Conservation (phyloP, 108 stramenopile genomes). For the Thalassiosira profunda region DNA sequence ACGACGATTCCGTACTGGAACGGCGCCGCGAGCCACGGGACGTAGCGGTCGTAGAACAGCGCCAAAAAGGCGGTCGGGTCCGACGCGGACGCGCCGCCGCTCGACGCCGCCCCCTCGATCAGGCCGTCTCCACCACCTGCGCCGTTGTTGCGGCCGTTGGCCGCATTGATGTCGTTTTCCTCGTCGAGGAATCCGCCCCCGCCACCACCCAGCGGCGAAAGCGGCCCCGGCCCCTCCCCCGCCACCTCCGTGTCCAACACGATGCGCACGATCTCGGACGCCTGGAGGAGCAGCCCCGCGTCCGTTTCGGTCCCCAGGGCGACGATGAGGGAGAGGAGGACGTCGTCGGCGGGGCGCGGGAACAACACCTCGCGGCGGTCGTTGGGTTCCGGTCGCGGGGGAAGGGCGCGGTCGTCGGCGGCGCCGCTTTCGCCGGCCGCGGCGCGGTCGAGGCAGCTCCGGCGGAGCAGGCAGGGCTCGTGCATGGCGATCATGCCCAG, state of each 20-base stretch:
- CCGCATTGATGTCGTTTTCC: conserved; percentile 35
- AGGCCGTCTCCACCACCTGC: conserved; percentile 11
- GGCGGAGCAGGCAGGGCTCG: conserved; percentile 74
- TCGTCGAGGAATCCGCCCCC: conserved; percentile 56
- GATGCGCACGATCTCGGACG: conserved; percentile 83
- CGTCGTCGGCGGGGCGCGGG: conserved; percentile 67
- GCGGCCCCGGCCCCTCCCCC: conserved; percentile 35
- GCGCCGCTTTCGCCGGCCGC: not conserved
- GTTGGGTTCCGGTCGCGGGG: conserved; percentile 75
- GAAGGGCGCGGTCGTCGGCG: conserved; percentile 8
- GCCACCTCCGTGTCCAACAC: conserved; percentile 86
- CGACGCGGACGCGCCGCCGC: conserved; percentile 6
- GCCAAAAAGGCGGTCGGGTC: conserved; percentile 84
- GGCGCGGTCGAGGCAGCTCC: conserved; percentile 64
- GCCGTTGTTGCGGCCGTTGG: conserved; percentile 1
- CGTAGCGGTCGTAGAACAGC: conserved; percentile 85
- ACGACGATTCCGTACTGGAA: conserved; percentile 80
- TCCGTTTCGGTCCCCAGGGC: conserved; percentile 76
- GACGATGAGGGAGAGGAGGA: conserved; percentile 73
- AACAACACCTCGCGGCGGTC: conserved; percentile 70
- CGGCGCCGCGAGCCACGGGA: conserved; percentile 83
- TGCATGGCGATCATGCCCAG: conserved; percentile 78
- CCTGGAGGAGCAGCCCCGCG: conserved; percentile 84
- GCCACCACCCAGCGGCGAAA: conserved; percentile 38
- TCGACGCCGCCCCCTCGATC: conserved; percentile 4